Percentiles rank a stretch among this genome's conserved stretches.
These are phyloP conservation scores for Thalia dealbata DNA, from an alignment of 176 grass and related monocot species.

Conservation along the genomic window DNA sequence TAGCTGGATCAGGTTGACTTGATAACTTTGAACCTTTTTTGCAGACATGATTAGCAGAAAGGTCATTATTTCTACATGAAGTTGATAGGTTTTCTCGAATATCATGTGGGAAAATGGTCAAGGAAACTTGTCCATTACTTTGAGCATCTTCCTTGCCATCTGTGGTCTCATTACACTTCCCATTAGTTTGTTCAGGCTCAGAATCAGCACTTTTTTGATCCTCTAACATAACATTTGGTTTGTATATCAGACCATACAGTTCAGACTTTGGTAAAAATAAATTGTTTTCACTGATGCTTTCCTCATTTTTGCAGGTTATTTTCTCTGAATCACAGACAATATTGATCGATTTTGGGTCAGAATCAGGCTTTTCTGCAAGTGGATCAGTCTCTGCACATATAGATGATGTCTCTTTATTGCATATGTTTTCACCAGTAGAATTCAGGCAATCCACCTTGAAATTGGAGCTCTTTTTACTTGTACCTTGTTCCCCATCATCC, in stretches of 20 bases:
- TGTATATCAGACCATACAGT: neutral
- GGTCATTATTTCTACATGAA: neutral
- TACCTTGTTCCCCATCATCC: neutral
- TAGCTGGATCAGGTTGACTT: slow-evolving; percentile 22
- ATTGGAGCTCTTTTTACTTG: neutral
- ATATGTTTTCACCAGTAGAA: neutral
- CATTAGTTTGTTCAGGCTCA: neutral
- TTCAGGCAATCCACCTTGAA: neutral
- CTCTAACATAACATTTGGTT: neutral
- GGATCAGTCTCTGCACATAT: neutral
- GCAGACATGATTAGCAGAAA: slow-evolving; percentile 2
- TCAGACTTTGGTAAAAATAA: neutral
- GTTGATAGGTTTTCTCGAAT: neutral
- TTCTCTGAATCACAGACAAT: neutral
- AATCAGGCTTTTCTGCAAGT: slow-evolving; percentile 3
- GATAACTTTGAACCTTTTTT: slow-evolving; percentile 32
- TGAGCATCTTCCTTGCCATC: neutral
- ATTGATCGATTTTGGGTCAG: neutral
- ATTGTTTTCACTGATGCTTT: neutral
- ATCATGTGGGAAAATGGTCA: neutral
- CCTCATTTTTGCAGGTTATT: neutral
- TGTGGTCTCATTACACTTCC: neutral
- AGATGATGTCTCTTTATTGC: neutral
- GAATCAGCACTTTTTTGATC: slow-evolving; percentile 1
- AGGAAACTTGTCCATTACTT: neutral